Evolutionary conservation across 1,284 basidiomycete genomes (phyloP).

Genomic region (Cryptococcus jaspeensis): DNA sequence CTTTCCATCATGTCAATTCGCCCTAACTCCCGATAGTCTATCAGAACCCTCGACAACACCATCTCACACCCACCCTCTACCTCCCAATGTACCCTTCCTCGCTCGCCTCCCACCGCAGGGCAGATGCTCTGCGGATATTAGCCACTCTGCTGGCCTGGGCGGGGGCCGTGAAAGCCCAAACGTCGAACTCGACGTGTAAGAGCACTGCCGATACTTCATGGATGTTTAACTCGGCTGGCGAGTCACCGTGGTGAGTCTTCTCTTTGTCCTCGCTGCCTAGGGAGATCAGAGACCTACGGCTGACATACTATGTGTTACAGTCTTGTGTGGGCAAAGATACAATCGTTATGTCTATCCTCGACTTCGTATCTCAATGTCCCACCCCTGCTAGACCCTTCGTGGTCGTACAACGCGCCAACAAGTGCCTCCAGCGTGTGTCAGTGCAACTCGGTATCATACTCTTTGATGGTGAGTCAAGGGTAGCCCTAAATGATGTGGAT

Average conservation of each 20-base stretch:
- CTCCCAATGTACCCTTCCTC: too few species aligned
- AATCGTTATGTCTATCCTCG: conserved; percentile 26
- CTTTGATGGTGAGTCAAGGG: conserved; percentile 27
- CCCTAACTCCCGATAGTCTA: too few species aligned
- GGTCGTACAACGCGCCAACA: conserved; percentile 23
- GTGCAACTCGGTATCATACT: conserved; percentile 27
- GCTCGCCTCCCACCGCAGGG: too few species aligned
- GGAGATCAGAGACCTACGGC: background rate
- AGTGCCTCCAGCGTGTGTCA: conserved; percentile 17
- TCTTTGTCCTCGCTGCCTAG: background rate
- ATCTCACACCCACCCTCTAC: too few species aligned
- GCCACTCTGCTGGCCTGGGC: too few species aligned
- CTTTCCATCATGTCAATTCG: too few species aligned
- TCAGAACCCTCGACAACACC: too few species aligned
- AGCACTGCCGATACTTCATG: conserved; percentile 17
- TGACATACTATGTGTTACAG: conserved; percentile 3
- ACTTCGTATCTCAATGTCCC: conserved; percentile 28
- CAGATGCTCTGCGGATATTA: too few species aligned
- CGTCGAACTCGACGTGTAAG: conserved; percentile 22
- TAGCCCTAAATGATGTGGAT: background rate
- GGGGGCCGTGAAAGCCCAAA: conserved; percentile 12
- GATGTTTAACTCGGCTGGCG: conserved; percentile 25
- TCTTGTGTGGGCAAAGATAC: conserved; percentile 29
- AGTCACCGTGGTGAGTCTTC: conserved; percentile 31
- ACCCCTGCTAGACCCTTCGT: conserved; percentile 21